Base-by-base conservation (phyloP, 345 rosid genomes). In the Citrus sp. region DNA sequence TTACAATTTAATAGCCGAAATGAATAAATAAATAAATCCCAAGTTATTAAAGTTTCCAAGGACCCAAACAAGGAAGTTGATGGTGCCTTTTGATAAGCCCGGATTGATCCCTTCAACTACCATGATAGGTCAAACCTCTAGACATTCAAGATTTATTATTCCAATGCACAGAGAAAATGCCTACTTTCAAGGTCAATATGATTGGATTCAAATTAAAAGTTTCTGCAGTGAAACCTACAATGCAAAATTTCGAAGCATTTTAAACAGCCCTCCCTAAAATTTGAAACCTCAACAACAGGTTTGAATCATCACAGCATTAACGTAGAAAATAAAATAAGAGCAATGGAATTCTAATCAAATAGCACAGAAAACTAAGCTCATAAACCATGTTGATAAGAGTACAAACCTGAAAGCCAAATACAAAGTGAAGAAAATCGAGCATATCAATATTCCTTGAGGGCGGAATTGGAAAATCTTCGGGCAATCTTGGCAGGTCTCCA, bases 391-490 rank as follows among this genome's bases (percentile, higher is more conserved):
- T 71, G 49, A 73, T 1, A 73, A 38, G 54, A 73, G 60, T 16
- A 86, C 90, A 77, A 83, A 95, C 99, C 97, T 95, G 99, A 87
- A 96, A 96, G 32, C 99, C 99, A 80, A 96, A 96, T 81, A 89
- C 85, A 70, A 82, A 90, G 65, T 96, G 98, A 78, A 96, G 89
- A 86, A 94, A 91, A 88, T 96, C 98, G 67, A 96, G 84, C 86
- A 92, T 85, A 82, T 96, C 99, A 72, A 88, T 87, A 79, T 62
- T 83, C 85, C 99, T 91, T 58, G 91, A 81, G 18, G 89, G 82
- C 7, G 99, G 95, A 82, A 92, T 59, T 64, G 90, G 67, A 80
- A 91, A 92, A 81, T 92, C 93, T 21, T 72, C 85, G 32, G 98
- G 94, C 86, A 96, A 78, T 46, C 82, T 83, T 40, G 99, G 97